Evolutionary conservation across 2,329 filamentous ascomycete genomes (phyloP), one percentile per base, ranked within the genome.

Genomic region (Penicillium frequentans): DNA sequence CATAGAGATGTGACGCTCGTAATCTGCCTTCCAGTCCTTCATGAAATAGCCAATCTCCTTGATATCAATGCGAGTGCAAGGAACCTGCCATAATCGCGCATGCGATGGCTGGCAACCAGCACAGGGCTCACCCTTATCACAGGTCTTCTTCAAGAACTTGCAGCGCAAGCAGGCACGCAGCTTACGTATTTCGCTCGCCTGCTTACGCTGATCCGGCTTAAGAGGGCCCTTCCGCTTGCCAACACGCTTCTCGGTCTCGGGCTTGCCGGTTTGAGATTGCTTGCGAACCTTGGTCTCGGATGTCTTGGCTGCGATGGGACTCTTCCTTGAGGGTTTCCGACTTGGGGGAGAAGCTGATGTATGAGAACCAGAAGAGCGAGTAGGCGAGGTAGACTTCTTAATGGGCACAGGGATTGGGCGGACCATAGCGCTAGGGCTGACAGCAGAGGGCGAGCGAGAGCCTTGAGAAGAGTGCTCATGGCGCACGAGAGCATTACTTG

Each of bases 121-220:
- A 77, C 93, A 98, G 56, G 93, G 93, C 79, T 97, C 93, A 62
- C 93, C 93, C 81, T 96, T 97, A 77, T 98, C 93, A 73, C 93
- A 98, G 49, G 93, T 97, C 85, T 98, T 98, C 85, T 98, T 98
- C 74, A 98, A 83, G 81, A 97, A 98, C 80, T 97, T 97, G 85
- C 93, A 98, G 64, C 93, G 88, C 68, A 98, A 81, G 75, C 93
- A 98, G 48, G 93, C 93, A 71, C 93, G 86, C 67, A 97, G 82
- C 78, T 98, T 98, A 74, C 93, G 87, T 73, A 98, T 98, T 77
- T 98, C 93, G 70, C 93, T 95, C 26, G 93, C 93, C 77, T 97
- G 93, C 79, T 96, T 96, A 66, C 93, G 86, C 81, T 97, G 93
- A 75, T 98, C 93, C 11, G 93, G 92, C 69, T 92, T 84, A 65